Conservation (phyloP, 2,329 filamentous ascomycete species). For the Sclerotinia nivalis region DNA sequence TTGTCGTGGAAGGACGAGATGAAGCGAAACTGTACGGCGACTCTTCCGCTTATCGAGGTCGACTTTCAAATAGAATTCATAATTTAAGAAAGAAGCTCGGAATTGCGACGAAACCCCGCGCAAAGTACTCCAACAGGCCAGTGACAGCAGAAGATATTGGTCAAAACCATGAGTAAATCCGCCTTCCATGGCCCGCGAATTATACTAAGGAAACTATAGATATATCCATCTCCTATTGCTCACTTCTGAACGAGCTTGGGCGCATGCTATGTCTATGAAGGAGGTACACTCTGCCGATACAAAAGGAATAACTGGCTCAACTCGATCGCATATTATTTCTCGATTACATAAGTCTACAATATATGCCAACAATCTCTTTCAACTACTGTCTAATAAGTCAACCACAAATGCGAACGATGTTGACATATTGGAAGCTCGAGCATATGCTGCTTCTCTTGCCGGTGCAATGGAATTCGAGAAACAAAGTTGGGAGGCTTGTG, state of each 20-base stretch:
- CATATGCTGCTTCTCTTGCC: constrained; percentile 74
- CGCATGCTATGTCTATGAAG: constrained; percentile 94
- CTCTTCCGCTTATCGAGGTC: constrained; percentile 79
- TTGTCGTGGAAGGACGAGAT: constrained; percentile 76
- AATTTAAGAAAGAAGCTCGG: constrained; percentile 83
- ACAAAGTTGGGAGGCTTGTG: constrained; percentile 77
- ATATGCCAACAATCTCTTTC: constrained; percentile 67
- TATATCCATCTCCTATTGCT: constrained; percentile 79
- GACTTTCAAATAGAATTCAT: constrained; percentile 78
- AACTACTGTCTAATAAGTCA: constrained; percentile 62
- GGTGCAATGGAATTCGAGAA: constrained; percentile 85
- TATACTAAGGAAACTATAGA: constrained; percentile 48
- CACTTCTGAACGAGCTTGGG: constrained; percentile 88
- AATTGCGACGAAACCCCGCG: constrained; percentile 78
- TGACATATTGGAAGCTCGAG: constrained; percentile 81
- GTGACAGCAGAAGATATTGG: constrained; percentile 75
- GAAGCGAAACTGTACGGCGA: constrained; percentile 85
- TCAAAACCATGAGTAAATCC: constrained; percentile 70
- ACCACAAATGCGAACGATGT: constrained; percentile 65
- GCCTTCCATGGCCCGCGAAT: constrained; percentile 5
- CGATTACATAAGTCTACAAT: constrained; percentile 77
- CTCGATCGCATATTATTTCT: constrained; percentile 85
- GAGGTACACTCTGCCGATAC: constrained; percentile 75
- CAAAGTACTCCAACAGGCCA: constrained; percentile 76
- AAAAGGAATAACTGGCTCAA: constrained; percentile 75